Evolutionary conservation across 2,329 filamentous ascomycete species (phyloP), one percentile per base, ranked within the genome.

Genomic region (Calonectria hongkongensis): DNA sequence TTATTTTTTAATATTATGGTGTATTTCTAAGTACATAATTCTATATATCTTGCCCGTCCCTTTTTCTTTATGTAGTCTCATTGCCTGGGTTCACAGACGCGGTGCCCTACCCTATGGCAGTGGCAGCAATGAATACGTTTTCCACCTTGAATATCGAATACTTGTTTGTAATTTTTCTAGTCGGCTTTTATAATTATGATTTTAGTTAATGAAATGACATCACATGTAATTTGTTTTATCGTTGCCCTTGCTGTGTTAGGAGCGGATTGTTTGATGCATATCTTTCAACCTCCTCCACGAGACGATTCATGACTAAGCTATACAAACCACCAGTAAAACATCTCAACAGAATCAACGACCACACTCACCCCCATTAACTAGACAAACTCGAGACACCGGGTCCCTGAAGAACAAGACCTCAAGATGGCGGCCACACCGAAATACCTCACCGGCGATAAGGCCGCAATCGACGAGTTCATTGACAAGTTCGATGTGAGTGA

Each of bases 401-500:
- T n/a, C 21, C 10, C 25, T 18, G 15, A 45, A 18, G 3, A 33
- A 4, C 27, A n/a, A 9, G 15, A 7, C 45, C 3, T 5, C 7
- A 76, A 39, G 4, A 82, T 85, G 83, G 12, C 80, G 4, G 43
- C 79, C 0, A 48, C 83, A 74, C 81, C 91, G n/a, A 89, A 89
- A 75, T 89, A 96, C 82, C 89, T 99, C 76, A 96, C 93, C 45
- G 96, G 96, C 83, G 92, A 98, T 82, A 89, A 90, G 75, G 87
- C 90, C 71, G 94, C 91, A 54, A 94, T 98, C 78, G 90, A 93
- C 63, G 92, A 93, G 65, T 99, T 99, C 83, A 88, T 99, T 73
- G 93, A 95, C 85, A 92, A 92, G 82, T 99, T 98, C 82, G 97
- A 99, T 88, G 97, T 98, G 86, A 86, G 95, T 85, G 81, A 80